phyloP scores from a whole-genome alignment of 179 eudicot species.

The Corrigiola litoralis region DNA sequence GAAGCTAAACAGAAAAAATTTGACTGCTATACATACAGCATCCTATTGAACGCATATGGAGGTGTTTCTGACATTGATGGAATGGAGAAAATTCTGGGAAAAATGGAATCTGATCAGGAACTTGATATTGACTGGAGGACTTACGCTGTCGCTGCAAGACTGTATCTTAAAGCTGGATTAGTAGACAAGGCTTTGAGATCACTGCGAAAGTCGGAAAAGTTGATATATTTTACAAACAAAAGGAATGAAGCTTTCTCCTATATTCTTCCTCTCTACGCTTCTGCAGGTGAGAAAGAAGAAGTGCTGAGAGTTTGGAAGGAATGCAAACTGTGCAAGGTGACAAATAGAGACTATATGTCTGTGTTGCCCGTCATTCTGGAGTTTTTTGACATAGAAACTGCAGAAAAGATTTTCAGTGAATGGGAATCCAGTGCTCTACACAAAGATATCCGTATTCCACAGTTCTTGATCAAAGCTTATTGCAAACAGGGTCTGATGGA shows the following conservation, averaged over 20 bases:
- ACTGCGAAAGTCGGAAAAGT: slow-evolving; percentile 22
- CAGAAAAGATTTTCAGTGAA: slow-evolving; percentile 24
- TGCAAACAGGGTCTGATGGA: slow-evolving; percentile 20
- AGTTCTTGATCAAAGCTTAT: slow-evolving; percentile 17
- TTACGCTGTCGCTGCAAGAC: slow-evolving; percentile 20
- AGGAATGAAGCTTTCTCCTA: slow-evolving; percentile 2
- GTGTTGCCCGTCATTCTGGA: slow-evolving; percentile 23
- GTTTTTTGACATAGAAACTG: slow-evolving; percentile 22
- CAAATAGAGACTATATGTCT: slow-evolving; percentile 17
- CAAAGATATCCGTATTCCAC: slow-evolving; percentile 19
- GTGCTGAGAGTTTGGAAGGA: slow-evolving; percentile 28
- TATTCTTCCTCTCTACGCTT: slow-evolving; percentile 21
- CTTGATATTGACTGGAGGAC: slow-evolving; percentile 2
- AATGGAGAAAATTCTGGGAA: slow-evolving; percentile 15
- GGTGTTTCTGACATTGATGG: slow-evolving; percentile 8
- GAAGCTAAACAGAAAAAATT: slow-evolving; percentile 2
- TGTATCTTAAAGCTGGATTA: slow-evolving; percentile 13
- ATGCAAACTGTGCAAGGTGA: slow-evolving; percentile 9
- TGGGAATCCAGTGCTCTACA: slow-evolving; percentile 22
- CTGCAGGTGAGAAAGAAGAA: slow-evolving; percentile 23
- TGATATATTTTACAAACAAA: not conserved
- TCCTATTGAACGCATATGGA: slow-evolving; percentile 16
- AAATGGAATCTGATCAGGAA: slow-evolving; percentile 19
- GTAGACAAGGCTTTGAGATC: slow-evolving; percentile 17
- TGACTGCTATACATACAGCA: slow-evolving; percentile 13